A percentile compares a stretch with the other conserved stretches of the same genome.
These are phyloP conservation scores for Furcasterigmium sp. DNA, from an alignment of 2,329 filamentous ascomycete species.

Conservation along the genomic window DNA sequence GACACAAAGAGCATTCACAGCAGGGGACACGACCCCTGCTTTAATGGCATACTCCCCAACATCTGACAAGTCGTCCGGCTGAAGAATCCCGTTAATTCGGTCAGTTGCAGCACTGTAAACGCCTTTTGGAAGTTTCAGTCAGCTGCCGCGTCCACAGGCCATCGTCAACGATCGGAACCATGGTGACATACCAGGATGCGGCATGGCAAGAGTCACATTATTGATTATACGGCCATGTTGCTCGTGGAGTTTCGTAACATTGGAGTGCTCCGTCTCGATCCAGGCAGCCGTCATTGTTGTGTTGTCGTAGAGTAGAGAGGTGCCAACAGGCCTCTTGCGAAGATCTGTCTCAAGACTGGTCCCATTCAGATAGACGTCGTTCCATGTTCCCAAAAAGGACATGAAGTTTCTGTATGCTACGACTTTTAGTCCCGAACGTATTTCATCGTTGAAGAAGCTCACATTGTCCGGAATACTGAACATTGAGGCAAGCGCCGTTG, in stretches of 20 bases:
- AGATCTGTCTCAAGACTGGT: slow-evolving; percentile 36
- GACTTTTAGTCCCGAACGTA: no score
- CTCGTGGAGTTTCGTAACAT: slow-evolving; percentile 46
- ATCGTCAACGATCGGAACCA: no score
- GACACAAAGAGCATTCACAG: slow-evolving; percentile 68
- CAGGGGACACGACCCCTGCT: slow-evolving; percentile 66
- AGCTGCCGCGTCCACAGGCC: neutral
- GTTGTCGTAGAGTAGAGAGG: slow-evolving; percentile 64
- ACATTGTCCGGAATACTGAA: slow-evolving; percentile 64
- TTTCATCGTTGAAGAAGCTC: slow-evolving; percentile 14
- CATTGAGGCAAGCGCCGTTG: slow-evolving; percentile 57
- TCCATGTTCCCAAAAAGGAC: slow-evolving; percentile 55
- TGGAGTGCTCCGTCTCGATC: slow-evolving; percentile 52
- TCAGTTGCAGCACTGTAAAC: slow-evolving; percentile 61
- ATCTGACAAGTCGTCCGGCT: slow-evolving; percentile 59
- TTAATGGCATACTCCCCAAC: slow-evolving; percentile 63
- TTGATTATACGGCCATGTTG: slow-evolving; percentile 57
- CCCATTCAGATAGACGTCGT: slow-evolving; percentile 34
- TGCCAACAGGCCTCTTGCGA: slow-evolving; percentile 49
- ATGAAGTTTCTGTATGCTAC: slow-evolving; percentile 63
- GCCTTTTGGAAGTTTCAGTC: slow-evolving; percentile 21
- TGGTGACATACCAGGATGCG: slow-evolving; percentile 51
- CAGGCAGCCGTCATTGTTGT: slow-evolving; percentile 66
- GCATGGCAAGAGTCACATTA: slow-evolving; percentile 73
- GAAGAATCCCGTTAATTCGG: slow-evolving; percentile 59